A percentile compares a stretch with the other conserved stretches of the same genome.
These are phyloP conservation scores for Lumnitzera racemosa DNA, from an alignment of 345 rosid species.

Conservation along the genomic window DNA sequence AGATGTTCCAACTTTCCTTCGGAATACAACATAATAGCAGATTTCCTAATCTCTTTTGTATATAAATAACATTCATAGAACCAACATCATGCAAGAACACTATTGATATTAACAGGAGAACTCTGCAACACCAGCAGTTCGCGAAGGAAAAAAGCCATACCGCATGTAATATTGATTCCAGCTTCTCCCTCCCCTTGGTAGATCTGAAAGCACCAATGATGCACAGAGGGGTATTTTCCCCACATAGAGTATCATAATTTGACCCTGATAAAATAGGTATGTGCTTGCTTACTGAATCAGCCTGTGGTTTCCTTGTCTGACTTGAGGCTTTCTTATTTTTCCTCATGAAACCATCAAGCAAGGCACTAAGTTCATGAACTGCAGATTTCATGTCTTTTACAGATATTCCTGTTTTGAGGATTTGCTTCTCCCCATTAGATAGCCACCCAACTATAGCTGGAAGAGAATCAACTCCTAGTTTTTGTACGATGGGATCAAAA, in stretches of 20 bases:
- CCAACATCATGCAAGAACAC: no score
- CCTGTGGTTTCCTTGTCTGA: constrained; percentile 29
- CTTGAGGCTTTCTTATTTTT: constrained; percentile 62
- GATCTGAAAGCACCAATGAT: constrained; percentile 76
- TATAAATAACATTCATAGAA: no score
- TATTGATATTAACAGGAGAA: no score
- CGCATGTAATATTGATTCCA: constrained; percentile 45
- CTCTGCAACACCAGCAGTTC: not conserved
- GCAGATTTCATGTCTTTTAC: constrained; percentile 74
- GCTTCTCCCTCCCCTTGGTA: constrained; percentile 42
- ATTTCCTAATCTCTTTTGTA: no score
- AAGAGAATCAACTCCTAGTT: constrained; percentile 60
- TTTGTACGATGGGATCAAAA: constrained; percentile 38
- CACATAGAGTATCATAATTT: constrained; percentile 61
- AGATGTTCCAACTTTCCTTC: no score
- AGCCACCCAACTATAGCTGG: constrained; percentile 91
- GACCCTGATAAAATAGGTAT: constrained; percentile 39
- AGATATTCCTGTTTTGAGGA: constrained; percentile 55
- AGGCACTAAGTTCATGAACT: constrained; percentile 47
- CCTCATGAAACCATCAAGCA: constrained; percentile 66
- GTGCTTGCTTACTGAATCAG: constrained; percentile 24
- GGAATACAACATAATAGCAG: no score
- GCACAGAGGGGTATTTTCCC: constrained; percentile 67
- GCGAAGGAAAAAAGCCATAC: constrained; percentile 28
- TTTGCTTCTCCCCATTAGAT: constrained; percentile 69